These are phyloP conservation scores for Chrysopogon serrulatus DNA, from an alignment of 176 grass and related monocot genomes.

Conservation along the genomic window DNA sequence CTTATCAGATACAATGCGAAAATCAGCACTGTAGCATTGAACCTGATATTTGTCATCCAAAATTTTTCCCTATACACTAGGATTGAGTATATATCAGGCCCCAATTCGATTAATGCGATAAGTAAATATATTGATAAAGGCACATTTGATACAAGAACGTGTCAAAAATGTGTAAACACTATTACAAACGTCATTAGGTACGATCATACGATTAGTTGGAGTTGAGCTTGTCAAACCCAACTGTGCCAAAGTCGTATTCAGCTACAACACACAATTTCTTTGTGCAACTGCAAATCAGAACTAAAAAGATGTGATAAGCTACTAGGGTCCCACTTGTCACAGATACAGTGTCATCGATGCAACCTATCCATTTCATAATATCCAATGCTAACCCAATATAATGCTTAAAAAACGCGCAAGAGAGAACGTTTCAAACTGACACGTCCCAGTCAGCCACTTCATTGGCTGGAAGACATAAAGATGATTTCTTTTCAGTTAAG, in stretches of 20 bases:
- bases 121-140: not conserved
- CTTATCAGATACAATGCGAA: not conserved
- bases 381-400: not conserved
- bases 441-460: not conserved
- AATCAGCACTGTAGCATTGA: not conserved
- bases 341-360: not conserved
- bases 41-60: not conserved
- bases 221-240: constrained; percentile 27
- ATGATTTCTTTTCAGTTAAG: not conserved
- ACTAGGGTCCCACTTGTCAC: not conserved
- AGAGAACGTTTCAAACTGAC: not conserved
- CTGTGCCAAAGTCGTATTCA: not conserved
- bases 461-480: not conserved
- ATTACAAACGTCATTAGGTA: not conserved
- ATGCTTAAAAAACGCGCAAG: not conserved
- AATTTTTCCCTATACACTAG: not conserved
- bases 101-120: not conserved
- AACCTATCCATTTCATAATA: not conserved
- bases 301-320: not conserved
- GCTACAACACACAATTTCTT: not conserved
- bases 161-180: not conserved
- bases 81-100: not conserved
- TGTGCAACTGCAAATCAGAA: not conserved
- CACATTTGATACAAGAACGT: not conserved
- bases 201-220: not conserved